These are phyloP conservation scores for Komagataella ulmi DNA, from an alignment of 805 yeast genomes.

Conservation along the genomic window DNA sequence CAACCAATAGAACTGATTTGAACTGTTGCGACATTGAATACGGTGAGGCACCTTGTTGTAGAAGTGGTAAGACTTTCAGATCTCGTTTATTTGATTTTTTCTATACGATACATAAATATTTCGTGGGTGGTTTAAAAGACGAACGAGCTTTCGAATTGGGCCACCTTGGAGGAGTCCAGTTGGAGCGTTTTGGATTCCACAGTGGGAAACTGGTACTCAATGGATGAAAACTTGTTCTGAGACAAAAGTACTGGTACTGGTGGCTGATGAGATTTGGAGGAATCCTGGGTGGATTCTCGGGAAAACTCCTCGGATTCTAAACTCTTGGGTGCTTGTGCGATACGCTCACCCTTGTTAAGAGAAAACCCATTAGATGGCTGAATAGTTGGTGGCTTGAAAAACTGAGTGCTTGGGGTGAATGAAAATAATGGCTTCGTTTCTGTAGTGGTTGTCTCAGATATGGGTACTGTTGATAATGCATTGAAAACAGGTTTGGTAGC, in stretches of 20 bases:
- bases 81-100: background rate
- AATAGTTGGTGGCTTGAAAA: background rate
- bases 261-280: background rate
- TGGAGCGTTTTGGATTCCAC: background rate
- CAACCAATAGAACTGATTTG: constrained; percentile 65
- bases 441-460: background rate
- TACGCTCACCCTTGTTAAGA: background rate
- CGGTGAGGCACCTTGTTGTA: background rate
- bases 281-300: background rate
- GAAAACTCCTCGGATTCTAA: background rate
- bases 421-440: background rate
- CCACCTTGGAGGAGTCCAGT: background rate
- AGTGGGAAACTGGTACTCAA: background rate
- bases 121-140: background rate
- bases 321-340: background rate
- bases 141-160: background rate
- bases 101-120: background rate
- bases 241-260: background rate
- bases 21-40: background rate
- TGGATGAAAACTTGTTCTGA: background rate
- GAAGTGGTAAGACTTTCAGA: background rate
- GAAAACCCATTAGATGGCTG: background rate
- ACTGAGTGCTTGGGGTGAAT: background rate
- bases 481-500: background rate
- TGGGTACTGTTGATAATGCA: background rate